Evolutionary conservation across 2,329 filamentous ascomycete species (phyloP).

Genomic region (Penicillium sp.): DNA sequence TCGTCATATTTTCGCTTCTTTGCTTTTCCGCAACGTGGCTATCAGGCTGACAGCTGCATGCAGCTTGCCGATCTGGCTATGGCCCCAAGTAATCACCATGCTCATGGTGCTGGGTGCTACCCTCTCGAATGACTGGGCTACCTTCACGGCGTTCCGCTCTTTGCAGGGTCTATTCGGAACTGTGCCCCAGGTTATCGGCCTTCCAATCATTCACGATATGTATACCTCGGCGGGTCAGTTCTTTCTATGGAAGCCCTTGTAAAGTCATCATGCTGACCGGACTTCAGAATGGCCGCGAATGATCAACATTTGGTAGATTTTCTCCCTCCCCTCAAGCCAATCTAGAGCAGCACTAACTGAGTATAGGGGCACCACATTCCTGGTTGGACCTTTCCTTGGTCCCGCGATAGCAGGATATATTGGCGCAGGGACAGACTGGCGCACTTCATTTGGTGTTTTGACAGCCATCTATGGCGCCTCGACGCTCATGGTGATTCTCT

Average conservation of each 20-base stretch:
- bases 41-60: neutral
- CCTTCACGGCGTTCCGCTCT: constrained; percentile 41
- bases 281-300: constrained; percentile 36
- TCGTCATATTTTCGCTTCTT: no score
- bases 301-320: constrained; percentile 38
- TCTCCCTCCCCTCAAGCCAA: neutral
- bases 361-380: constrained; percentile 35
- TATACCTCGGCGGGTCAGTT: constrained; percentile 28
- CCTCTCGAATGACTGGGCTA: constrained; percentile 37
- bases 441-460: constrained; percentile 34
- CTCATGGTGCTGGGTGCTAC: constrained; percentile 41
- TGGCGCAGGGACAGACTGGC: constrained; percentile 32
- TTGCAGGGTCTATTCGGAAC: constrained; percentile 41
- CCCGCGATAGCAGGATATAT: constrained; percentile 40
- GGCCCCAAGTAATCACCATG: constrained; percentile 40
- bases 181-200: constrained; percentile 40
- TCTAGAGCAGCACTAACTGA: constrained; percentile 1
- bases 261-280: neutral
- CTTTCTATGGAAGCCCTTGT: neutral
- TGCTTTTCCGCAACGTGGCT: neutral
- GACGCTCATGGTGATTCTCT: constrained; percentile 32
- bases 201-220: constrained; percentile 42
- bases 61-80: constrained; percentile 44
- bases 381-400: constrained; percentile 38
- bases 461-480: constrained; percentile 37